Conservation (phyloP, 2,329 filamentous ascomycete species). For the Paraphoma chrysanthemicola region DNA sequence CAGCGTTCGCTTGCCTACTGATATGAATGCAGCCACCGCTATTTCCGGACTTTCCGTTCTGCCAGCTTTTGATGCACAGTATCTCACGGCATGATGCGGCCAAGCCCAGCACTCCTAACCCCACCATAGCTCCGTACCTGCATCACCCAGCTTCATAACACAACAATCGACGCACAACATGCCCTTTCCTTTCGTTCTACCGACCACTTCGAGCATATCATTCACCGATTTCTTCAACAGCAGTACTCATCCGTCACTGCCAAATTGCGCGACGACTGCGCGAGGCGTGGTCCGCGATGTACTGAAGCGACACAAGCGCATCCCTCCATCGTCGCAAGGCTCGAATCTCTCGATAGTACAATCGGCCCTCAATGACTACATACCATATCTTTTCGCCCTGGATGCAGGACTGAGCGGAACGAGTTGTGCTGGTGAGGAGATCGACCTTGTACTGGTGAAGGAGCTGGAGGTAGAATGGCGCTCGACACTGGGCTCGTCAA, state of each 20-base stretch:
- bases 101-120: conserved; percentile 26
- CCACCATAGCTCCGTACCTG: conserved; percentile 36
- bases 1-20: background rate
- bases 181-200: conserved; percentile 88
- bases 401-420: conserved; percentile 72
- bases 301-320: conserved; percentile 87
- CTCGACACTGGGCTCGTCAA: conserved; percentile 73
- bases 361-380: conserved; percentile 74
- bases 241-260: conserved; percentile 86
- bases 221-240: conserved; percentile 80
- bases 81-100: conserved; percentile 19
- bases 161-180: conserved; percentile 57
- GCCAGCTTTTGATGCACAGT: background rate
- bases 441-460: conserved; percentile 72
- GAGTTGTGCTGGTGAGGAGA: conserved; percentile 63
- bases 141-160: conserved; percentile 19
- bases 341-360: conserved; percentile 74
- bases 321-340: conserved; percentile 74
- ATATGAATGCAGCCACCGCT: background rate
- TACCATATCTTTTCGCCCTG: conserved; percentile 82
- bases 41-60: background rate
- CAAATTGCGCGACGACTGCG: conserved; percentile 80
- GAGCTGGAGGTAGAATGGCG: conserved; percentile 81
- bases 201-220: conserved; percentile 86
- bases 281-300: conserved; percentile 82